Evolutionary conservation across 495 filamentous ascomycete genomes (phyloP).

Genomic region (Rusavskia elegans): DNA sequence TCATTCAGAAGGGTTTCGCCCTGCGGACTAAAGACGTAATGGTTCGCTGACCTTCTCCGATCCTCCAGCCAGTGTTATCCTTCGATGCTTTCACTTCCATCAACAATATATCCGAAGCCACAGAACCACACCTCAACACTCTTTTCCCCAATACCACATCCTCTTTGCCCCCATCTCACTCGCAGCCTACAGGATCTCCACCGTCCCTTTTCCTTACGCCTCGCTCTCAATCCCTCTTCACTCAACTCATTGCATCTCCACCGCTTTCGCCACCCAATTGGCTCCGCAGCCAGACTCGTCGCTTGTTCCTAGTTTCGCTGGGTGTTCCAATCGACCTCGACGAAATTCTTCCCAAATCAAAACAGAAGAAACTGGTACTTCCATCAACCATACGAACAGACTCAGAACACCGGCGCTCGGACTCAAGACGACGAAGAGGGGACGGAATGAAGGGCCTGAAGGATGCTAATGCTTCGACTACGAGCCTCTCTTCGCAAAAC

Average conservation of each 20-base stretch:
- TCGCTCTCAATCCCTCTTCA: conserved; percentile 80
- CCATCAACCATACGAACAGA: conserved; percentile 47
- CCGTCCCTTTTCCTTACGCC: conserved; percentile 30
- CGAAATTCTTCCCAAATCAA: conserved; percentile 88
- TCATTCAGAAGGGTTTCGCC: no score
- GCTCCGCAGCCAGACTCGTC: conserved; percentile 90
- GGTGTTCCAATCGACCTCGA: conserved; percentile 94
- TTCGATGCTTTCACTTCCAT: conserved; percentile 46
- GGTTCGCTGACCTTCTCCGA: not conserved
- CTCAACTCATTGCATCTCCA: conserved; percentile 86
- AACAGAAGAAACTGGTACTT: conserved; percentile 93
- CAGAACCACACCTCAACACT: conserved; percentile 34
- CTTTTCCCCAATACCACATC: conserved; percentile 28
- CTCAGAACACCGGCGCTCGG: conserved; percentile 29
- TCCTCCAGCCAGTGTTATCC: conserved; percentile 1
- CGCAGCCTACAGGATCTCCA: conserved; percentile 11
- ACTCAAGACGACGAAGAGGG: conserved; percentile 25
- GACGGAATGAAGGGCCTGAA: conserved; percentile 18
- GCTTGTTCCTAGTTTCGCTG: conserved; percentile 88
- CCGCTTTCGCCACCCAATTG: conserved; percentile 93
- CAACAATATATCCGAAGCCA: conserved; percentile 27
- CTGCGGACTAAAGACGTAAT: no score
- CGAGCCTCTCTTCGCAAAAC: conserved; percentile 27
- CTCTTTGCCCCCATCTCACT: conserved; percentile 13
- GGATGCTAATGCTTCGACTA: conserved; percentile 37